phyloP scores from a whole-genome alignment of 495 filamentous ascomycete species.

The Hyaloscypha variabilis region DNA sequence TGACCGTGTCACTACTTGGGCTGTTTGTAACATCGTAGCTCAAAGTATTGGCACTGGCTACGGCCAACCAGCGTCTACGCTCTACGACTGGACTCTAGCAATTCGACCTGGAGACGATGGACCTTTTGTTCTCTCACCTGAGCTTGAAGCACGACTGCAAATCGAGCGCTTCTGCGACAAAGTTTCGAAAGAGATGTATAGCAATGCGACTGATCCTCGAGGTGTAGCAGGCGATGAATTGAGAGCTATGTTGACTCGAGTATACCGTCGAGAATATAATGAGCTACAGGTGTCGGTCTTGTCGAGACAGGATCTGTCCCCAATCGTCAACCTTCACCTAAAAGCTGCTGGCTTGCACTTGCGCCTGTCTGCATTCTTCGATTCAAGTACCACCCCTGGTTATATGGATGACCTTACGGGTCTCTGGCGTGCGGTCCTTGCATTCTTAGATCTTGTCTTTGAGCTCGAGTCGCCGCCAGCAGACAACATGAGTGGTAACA shows the following conservation, averaged over 20 bases:
- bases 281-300: conserved; percentile 55
- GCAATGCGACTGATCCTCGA: conserved; percentile 73
- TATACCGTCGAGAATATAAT: conserved; percentile 57
- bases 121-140: conserved; percentile 67
- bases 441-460: conserved; percentile 75
- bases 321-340: conserved; percentile 72
- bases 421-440: conserved; percentile 73
- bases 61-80: conserved; percentile 84
- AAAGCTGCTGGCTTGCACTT: conserved; percentile 82
- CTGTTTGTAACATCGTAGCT: conserved; percentile 89
- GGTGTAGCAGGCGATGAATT: conserved; percentile 73
- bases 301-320: conserved; percentile 52
- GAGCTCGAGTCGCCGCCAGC: conserved; percentile 54
- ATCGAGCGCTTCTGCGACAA: conserved; percentile 86
- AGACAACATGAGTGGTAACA: conserved; percentile 33
- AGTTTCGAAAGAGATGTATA: conserved; percentile 83
- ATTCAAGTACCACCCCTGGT: conserved; percentile 70
- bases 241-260: conserved; percentile 64
- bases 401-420: conserved; percentile 78
- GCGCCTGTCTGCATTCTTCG: conserved; percentile 86
- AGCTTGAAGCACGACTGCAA: conserved; percentile 68
- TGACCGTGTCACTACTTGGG: conserved; percentile 89
- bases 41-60: conserved; percentile 90
- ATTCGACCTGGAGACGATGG: conserved; percentile 62
- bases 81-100: conserved; percentile 85